A percentile compares a stretch with the other conserved stretches of the same genome.
phyloP scores from a whole-genome alignment of 306 rosid genomes.

The Malus orientalis region DNA sequence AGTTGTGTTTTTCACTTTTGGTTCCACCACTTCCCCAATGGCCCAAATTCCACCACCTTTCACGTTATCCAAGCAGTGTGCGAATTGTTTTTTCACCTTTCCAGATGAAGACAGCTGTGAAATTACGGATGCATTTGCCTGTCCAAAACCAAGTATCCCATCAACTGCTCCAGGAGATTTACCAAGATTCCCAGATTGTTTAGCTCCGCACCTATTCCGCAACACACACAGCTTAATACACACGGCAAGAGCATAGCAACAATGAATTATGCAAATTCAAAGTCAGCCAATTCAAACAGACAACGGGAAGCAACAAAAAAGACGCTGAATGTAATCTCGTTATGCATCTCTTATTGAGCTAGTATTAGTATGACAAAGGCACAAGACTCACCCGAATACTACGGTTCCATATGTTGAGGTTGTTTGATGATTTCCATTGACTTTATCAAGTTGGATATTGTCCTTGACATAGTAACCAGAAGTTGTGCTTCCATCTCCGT shows the following conservation, averaged over 20 bases:
- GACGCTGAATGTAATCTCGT: not conserved
- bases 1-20: slow-evolving; percentile 43
- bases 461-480: slow-evolving; percentile 71
- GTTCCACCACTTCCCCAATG: slow-evolving; percentile 78
- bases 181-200: slow-evolving; percentile 57
- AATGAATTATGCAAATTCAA: not conserved
- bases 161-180: slow-evolving; percentile 48
- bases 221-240: not conserved
- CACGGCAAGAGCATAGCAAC: not conserved
- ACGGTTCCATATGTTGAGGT: slow-evolving; percentile 33
- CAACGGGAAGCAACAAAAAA: not conserved
- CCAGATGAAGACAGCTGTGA: slow-evolving; percentile 83
- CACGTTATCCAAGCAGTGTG: slow-evolving; percentile 83
- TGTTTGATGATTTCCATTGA: slow-evolving; percentile 38
- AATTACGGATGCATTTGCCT: slow-evolving; percentile 74
- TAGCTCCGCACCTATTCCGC: slow-evolving; percentile 58
- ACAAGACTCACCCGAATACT: slow-evolving; percentile 63
- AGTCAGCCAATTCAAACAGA: not conserved
- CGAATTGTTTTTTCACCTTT: slow-evolving; percentile 67
- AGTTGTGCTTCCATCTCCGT: slow-evolving; percentile 86
- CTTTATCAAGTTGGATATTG: slow-evolving; percentile 40
- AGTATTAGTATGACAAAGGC: not conserved
- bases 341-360: not conserved
- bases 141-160: slow-evolving; percentile 94
- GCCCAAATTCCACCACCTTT: slow-evolving; percentile 87